These are phyloP conservation scores for Lasiodiplodia hormozganensis DNA, from an alignment of 2,329 filamentous ascomycete genomes.

Conservation along the genomic window DNA sequence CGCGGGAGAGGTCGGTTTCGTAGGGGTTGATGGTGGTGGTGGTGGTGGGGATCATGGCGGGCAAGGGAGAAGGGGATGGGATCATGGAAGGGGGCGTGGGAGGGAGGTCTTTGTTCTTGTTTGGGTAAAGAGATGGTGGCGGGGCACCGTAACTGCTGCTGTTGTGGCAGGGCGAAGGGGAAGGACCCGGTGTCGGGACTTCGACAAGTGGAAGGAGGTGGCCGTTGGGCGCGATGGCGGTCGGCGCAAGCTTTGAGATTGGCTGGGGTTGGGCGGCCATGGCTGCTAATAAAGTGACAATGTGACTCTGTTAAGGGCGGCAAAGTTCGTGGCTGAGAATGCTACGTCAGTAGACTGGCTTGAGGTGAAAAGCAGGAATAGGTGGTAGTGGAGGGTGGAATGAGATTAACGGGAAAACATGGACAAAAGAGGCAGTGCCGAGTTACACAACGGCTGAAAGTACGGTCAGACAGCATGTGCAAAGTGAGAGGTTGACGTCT, in stretches of 20 bases:
- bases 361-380: neutral
- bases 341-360: neutral
- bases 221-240: slow-evolving; percentile 9
- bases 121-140: neutral
- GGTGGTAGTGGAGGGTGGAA: neutral
- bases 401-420: neutral
- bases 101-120: slow-evolving; percentile 4
- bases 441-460: neutral
- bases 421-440: neutral
- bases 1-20: slow-evolving; percentile 29
- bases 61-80: neutral
- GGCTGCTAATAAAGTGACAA: neutral
- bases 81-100: neutral
- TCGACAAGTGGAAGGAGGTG: slow-evolving; percentile 11
- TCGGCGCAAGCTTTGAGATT: neutral
- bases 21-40: slow-evolving; percentile 10
- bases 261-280: slow-evolving; percentile 14
- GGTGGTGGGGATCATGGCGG: neutral
- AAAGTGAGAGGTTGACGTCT: neutral
- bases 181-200: neutral
- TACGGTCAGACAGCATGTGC: neutral
- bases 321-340: neutral
- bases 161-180: neutral
- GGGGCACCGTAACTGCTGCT: neutral
- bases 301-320: neutral